Conservation (phyloP, 805 yeast genomes). For the Spathaspora sp. region DNA sequence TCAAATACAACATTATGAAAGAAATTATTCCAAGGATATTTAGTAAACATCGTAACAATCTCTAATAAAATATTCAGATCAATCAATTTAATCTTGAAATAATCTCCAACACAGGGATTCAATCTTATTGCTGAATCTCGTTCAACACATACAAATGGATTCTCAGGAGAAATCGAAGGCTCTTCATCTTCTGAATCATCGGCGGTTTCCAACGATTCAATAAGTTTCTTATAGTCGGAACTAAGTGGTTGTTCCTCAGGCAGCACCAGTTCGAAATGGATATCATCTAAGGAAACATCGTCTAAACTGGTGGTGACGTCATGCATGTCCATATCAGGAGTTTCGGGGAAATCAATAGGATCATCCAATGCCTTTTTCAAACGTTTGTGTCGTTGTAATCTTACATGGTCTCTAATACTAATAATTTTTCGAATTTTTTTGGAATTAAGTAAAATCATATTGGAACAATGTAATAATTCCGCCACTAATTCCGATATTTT, state of each 20-base stretch:
- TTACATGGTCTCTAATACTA: constrained; percentile 61
- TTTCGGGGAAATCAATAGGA: constrained; percentile 23
- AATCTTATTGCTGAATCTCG: constrained; percentile 35
- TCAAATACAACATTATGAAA: constrained; percentile 97
- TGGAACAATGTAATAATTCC: constrained; percentile 93
- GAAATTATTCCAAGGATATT: constrained; percentile 95
- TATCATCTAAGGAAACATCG: constrained; percentile 30
- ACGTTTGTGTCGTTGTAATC: constrained; percentile 42
- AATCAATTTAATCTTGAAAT: constrained; percentile 73
- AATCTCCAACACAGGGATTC: constrained; percentile 81
- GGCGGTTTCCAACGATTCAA: constrained; percentile 24
- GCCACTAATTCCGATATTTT: constrained; percentile 90
- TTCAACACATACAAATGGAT: constrained; percentile 38
- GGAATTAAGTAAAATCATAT: constrained; percentile 88
- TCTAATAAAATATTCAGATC: constrained; percentile 68
- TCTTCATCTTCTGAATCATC: constrained; percentile 44
- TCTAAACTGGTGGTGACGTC: constrained; percentile 36
- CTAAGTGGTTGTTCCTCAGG: constrained; percentile 15
- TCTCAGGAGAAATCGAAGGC: constrained; percentile 39
- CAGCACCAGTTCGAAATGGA: constrained; percentile 17
- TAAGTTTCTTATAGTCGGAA: constrained; percentile 14
- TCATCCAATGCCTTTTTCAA: constrained; percentile 41
- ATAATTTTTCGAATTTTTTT: constrained; percentile 67
- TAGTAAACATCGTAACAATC: constrained; percentile 71
- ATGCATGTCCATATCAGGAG: constrained; percentile 12